These are phyloP conservation scores for Diaporthe caulivora DNA, from an alignment of 2,329 filamentous ascomycete genomes.

Conservation along the genomic window DNA sequence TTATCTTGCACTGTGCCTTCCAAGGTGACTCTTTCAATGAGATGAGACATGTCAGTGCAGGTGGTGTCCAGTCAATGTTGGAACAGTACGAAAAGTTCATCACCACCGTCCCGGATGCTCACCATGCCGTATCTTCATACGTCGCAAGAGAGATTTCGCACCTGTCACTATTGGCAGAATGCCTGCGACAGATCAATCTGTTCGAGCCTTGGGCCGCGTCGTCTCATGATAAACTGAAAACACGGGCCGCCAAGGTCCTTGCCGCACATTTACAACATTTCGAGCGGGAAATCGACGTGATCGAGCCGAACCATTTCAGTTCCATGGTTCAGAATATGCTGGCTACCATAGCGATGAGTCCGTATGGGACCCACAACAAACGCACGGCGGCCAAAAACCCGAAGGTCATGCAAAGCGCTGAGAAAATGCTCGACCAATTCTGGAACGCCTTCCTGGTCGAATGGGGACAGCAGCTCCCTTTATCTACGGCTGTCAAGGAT, in stretches of 20 bases:
- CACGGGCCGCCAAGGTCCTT: too few relatives aligned
- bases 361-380: background rate
- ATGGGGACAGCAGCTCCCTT: background rate
- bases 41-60: too few relatives aligned
- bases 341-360: background rate
- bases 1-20: fast-evolving
- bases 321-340: background rate
- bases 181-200: background rate
- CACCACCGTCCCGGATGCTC: background rate
- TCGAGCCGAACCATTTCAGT: background rate
- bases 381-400: background rate
- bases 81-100: slow-evolving; percentile 1
- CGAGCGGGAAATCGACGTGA: too few relatives aligned
- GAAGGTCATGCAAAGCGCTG: background rate
- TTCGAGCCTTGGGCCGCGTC: background rate
- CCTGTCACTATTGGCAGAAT: background rate
- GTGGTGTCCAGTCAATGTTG: background rate
- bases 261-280: background rate
- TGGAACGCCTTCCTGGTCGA: background rate
- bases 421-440: background rate
- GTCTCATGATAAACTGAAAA: background rate
- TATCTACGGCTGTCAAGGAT: background rate
- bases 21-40: fast-evolving
- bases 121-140: background rate
- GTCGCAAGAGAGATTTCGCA: background rate